Evolutionary conservation across 139 green algal genomes (phyloP).

Genomic region (Raphidocelis subcapitata): DNA sequence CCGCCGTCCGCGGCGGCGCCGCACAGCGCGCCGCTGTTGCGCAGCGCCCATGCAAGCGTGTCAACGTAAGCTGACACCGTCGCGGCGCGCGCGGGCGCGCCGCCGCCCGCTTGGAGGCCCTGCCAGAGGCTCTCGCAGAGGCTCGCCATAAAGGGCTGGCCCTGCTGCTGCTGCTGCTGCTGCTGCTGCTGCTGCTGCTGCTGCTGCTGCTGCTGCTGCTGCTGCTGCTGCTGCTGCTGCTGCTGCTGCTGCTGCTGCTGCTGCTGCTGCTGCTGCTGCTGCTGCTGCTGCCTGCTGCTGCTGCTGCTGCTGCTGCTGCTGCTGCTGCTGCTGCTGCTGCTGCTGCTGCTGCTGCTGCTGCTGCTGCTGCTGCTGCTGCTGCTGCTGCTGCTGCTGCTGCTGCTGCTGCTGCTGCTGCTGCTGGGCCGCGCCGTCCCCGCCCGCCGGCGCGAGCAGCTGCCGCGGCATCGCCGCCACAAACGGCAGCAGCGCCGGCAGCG

Average conservation of each 20-base stretch:
- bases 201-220: neutral
- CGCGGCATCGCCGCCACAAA: conserved; percentile 56
- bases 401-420: neutral
- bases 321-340: conserved; percentile 10
- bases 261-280: conserved; percentile 17
- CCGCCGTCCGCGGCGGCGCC: too few relatives aligned
- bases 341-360: neutral
- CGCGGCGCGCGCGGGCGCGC: too few relatives aligned
- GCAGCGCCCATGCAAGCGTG: too few relatives aligned
- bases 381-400: neutral
- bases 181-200: conserved; percentile 1
- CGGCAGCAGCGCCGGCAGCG: conserved; percentile 65
- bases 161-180: conserved; percentile 9
- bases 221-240: neutral
- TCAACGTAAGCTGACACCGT: too few relatives aligned
- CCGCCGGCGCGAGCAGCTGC: conserved; percentile 1
- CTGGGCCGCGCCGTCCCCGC: too few relatives aligned
- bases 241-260: conserved; percentile 16
- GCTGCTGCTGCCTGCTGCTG: conserved; percentile 7
- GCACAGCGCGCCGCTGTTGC: too few relatives aligned
- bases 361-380: too few relatives aligned
- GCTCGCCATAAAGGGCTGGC: too few relatives aligned
- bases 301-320: conserved; percentile 20
- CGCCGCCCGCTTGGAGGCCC: too few relatives aligned
- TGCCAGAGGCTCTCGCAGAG: too few relatives aligned